Evolutionary conservation across 331 rosid genomes (phyloP).

Genomic region (Malus hybrid): DNA sequence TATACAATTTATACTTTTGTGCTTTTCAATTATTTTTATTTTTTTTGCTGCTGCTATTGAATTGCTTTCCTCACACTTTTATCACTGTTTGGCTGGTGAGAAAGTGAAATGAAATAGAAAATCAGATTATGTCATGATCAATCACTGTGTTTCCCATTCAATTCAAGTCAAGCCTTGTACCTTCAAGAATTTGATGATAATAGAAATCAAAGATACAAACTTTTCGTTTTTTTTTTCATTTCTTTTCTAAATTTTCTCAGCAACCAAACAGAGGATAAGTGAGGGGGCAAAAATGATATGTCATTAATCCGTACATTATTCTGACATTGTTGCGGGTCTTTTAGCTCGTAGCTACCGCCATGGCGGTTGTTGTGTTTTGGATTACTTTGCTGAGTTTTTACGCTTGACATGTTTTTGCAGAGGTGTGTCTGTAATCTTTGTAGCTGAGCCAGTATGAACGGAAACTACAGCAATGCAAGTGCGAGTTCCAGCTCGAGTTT

Average conservation of each 20-base stretch:
- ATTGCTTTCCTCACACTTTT: background rate
- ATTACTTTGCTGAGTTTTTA: background rate
- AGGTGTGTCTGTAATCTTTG: background rate
- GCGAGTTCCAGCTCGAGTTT: constrained; percentile 95
- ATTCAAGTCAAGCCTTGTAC: background rate
- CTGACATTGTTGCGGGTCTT: background rate
- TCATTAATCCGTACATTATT: background rate
- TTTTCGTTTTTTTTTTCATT: background rate
- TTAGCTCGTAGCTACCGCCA: background rate
- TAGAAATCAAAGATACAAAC: background rate
- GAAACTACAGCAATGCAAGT: constrained; percentile 53
- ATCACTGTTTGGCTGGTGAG: constrained; percentile 3
- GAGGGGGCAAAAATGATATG: background rate
- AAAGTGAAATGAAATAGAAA: background rate
- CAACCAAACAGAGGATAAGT: background rate
- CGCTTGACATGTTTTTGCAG: constrained; percentile 12
- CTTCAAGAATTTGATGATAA: background rate
- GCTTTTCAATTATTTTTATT: background rate
- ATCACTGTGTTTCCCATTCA: background rate
- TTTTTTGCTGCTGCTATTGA: background rate
- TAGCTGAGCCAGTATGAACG: constrained; percentile 42
- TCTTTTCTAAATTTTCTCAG: background rate
- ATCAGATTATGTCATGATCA: background rate
- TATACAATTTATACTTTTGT: background rate
- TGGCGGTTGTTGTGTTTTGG: background rate